Evolutionary conservation across 176 grass and related monocot species (phyloP).

Genomic region (Cymbopogon citratus): DNA sequence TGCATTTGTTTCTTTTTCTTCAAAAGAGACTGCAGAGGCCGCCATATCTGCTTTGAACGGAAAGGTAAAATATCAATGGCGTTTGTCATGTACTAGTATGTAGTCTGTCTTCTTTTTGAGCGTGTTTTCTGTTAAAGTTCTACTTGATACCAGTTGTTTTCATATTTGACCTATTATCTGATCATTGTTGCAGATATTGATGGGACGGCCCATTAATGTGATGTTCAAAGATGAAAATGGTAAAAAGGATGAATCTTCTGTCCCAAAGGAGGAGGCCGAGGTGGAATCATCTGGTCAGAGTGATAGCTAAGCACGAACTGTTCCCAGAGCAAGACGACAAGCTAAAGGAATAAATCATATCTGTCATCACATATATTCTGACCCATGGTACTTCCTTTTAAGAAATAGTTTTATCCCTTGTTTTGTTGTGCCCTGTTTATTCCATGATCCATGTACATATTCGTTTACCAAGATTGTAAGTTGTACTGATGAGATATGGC

Average conservation of each 20-base stretch:
- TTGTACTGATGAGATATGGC: not conserved
- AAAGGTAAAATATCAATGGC: constrained; percentile 44
- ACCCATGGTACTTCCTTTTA: not conserved
- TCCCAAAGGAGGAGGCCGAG: constrained; percentile 4
- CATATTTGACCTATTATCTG: constrained; percentile 19
- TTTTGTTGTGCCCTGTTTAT: not conserved
- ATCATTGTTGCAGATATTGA: constrained; percentile 42
- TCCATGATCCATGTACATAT: constrained; percentile 3
- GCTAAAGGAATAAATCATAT: constrained; percentile 22
- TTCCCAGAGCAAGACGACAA: not conserved
- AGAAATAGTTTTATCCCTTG: constrained; percentile 3
- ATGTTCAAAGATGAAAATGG: constrained; percentile 41
- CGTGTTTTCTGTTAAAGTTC: not conserved
- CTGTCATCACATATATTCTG: not conserved
- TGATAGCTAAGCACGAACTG: constrained; percentile 26
- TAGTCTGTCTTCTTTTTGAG: not conserved
- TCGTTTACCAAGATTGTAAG: not conserved
- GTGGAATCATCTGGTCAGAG: constrained; percentile 21
- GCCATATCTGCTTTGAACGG: constrained; percentile 68
- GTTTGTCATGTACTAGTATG: not conserved
- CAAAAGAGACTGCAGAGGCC: constrained; percentile 70
- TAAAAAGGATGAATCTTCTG: constrained; percentile 29
- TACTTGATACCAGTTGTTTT: not conserved
- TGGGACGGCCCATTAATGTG: constrained; percentile 49
- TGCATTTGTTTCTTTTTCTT: constrained; percentile 78